Conservation (phyloP, 768 basidiomycete genomes). For the Grammothele lineata region DNA sequence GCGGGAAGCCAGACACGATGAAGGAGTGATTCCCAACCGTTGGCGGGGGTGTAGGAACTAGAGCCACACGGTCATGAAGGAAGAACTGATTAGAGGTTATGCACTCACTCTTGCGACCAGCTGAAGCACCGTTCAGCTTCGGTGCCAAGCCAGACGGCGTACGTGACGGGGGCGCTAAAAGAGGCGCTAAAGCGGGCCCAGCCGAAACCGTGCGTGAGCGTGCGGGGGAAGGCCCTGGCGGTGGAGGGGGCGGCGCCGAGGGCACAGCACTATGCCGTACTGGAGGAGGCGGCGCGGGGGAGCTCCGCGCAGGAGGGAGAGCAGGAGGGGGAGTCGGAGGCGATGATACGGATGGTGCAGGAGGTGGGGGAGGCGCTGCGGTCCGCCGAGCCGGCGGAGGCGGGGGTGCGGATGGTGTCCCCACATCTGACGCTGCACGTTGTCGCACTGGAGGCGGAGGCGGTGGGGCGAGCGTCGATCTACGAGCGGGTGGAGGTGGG, state of each 20-base stretch:
- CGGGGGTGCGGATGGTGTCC: conserved; percentile 30
- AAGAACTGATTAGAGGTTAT: background rate
- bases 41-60: conserved; percentile 57
- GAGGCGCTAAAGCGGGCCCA: conserved; percentile 8
- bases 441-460: conserved; percentile 31
- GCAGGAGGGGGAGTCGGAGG: conserved; percentile 15
- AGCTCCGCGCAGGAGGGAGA: conserved; percentile 16
- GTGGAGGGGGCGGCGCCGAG: conserved; percentile 11
- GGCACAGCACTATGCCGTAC: conserved; percentile 6
- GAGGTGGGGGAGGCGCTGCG: conserved; percentile 28
- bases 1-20: conserved; percentile 74
- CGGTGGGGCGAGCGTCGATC: conserved; percentile 17
- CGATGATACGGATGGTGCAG: conserved; percentile 29
- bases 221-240: conserved; percentile 15
- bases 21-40: conserved; percentile 67
- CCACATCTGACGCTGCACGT: conserved; percentile 39
- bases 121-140: conserved; percentile 15
- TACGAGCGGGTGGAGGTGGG: conserved; percentile 39
- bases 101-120: conserved; percentile 24
- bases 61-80: conserved; percentile 4
- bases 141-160: conserved; percentile 12
- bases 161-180: conserved; percentile 12
- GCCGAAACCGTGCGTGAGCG: conserved; percentile 10
- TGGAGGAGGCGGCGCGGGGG: conserved; percentile 1
- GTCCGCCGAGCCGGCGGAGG: conserved; percentile 14